Conservation (phyloP, 2,329 filamentous ascomycete species). For the Salinomyces thailandicus region DNA sequence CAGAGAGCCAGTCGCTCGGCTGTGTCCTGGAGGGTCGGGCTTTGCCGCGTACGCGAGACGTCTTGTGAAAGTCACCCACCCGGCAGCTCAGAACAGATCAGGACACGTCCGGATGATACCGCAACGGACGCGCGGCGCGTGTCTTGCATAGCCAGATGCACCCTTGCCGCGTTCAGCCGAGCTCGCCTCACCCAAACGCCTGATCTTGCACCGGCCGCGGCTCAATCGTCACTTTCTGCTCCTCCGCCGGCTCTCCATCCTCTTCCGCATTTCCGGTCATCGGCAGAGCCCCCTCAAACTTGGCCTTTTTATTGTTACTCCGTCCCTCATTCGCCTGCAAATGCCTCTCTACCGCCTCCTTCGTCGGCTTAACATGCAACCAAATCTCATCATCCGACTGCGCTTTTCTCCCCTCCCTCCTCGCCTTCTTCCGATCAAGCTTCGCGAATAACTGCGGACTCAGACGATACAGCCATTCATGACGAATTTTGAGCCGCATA, state of each 20-base stretch:
- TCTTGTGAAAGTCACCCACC: too few relatives aligned
- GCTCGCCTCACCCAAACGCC: too few relatives aligned
- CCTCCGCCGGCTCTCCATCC: neutral
- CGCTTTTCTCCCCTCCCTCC: slow-evolving; percentile 27
- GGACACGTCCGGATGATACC: too few relatives aligned
- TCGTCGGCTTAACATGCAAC: slow-evolving; percentile 39
- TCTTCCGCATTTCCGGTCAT: slow-evolving; percentile 2
- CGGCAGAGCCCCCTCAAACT: slow-evolving; percentile 5
- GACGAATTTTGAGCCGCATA: slow-evolving; percentile 45
- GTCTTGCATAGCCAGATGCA: too few relatives aligned
- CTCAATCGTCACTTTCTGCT: neutral
- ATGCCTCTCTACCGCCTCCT: slow-evolving; percentile 12
- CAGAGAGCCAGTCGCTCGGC: too few relatives aligned
- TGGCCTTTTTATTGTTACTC: slow-evolving; percentile 4
- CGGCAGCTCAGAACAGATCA: too few relatives aligned
- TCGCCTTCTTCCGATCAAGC: slow-evolving; percentile 25
- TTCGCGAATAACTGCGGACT: slow-evolving; percentile 35
- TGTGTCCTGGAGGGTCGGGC: too few relatives aligned
- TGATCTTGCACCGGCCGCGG: neutral
- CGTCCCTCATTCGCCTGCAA: slow-evolving; percentile 5
- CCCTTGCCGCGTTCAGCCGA: too few relatives aligned
- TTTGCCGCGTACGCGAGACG: too few relatives aligned
- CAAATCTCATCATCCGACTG: slow-evolving; percentile 41
- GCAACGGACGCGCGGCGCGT: too few relatives aligned
- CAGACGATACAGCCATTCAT: slow-evolving; percentile 46